Evolutionary conservation across 352 stramenopile species (phyloP).

Genomic region (Globisporangium rhizosaccharum): DNA sequence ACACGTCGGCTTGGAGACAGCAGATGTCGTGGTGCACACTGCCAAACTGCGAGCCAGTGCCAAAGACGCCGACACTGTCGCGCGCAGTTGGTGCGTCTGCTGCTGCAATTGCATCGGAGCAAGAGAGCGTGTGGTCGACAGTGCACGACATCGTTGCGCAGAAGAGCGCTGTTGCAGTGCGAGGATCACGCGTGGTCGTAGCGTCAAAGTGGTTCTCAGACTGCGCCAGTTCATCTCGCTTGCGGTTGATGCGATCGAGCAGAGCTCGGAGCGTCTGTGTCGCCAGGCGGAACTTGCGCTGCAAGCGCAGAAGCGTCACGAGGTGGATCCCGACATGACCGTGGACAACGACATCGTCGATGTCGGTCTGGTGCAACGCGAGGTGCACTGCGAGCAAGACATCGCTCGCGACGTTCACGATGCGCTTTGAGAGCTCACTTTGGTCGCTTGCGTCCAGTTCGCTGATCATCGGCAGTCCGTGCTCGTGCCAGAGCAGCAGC

Average conservation of each 20-base stretch:
- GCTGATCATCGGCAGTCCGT: conserved; percentile 19
- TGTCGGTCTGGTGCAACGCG: conserved; percentile 32
- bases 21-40: conserved; percentile 44
- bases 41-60: conserved; percentile 53
- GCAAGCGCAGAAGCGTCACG: conserved; percentile 25
- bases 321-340: conserved; percentile 38
- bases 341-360: conserved; percentile 52
- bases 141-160: conserved; percentile 38
- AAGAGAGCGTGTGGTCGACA: conserved; percentile 3
- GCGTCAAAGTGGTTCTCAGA: conserved; percentile 29
- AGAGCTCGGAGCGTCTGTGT: conserved; percentile 28
- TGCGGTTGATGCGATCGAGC: conserved; percentile 29
- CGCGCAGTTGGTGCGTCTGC: conserved; percentile 7
- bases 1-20: conserved; percentile 49
- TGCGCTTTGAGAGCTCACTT: conserved; percentile 11
- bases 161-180: conserved; percentile 8
- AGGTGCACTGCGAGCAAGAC: conserved; percentile 43
- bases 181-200: neutral
- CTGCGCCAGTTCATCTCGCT: conserved; percentile 32
- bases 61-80: conserved; percentile 34
- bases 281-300: conserved; percentile 23
- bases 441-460: conserved; percentile 27
- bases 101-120: conserved; percentile 11
- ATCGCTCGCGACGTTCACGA: conserved; percentile 18
- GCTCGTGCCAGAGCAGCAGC: conserved; percentile 38